Base-by-base conservation (phyloP, 768 basidiomycete genomes). In the Lactarius sp. region DNA sequence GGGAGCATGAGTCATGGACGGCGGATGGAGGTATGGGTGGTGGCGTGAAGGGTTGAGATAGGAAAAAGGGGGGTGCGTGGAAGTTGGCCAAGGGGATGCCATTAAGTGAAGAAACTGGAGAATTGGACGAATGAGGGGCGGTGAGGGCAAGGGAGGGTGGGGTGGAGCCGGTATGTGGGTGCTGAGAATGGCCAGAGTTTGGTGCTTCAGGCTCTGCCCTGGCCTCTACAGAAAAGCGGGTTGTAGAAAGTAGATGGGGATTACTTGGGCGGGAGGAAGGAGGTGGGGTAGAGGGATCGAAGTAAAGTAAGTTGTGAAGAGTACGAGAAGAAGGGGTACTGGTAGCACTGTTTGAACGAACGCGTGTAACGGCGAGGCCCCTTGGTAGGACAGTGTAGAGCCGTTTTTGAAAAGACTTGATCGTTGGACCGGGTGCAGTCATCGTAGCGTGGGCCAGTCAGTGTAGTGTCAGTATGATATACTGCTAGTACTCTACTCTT, bases 401-500 rank as follows among this genome's bases (percentile, higher is more conserved):
- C n/a, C 81, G 78, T 69, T 82, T 84, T 66, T 79, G 79, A 31
- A 82, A 76, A 31, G 78, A 77, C 74, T 79, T 79, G 76, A 80
- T 81, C 66, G 79, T 75, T 53, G 75, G 72, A 20, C 75, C 73
- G 2, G 76, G 76, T 55, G 75, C 68, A 41, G 72, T 73, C 76
- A 78, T 78, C 18, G 56, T 52, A 55, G 49, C 22, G 22, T 27
- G 22, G 22, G 22, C 22, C 22, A 27, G 22, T 27, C 22, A 27
- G 22, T 27, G 22, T 27, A 27, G 22, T 27, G 22, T 27, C 22
- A 27, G 22, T 27, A n/a, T n/a, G n/a, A n/a, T n/a, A 27, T 27
- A 27, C 22, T 27, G 22, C 22, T 27, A 27, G 22, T 27, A n/a
- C n/a, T n/a, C n/a, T n/a, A n/a, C n/a, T n/a, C n/a, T n/a, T n/a